Conservation (phyloP, 2,329 filamentous ascomycete genomes). For the Aspergillus sp. region DNA sequence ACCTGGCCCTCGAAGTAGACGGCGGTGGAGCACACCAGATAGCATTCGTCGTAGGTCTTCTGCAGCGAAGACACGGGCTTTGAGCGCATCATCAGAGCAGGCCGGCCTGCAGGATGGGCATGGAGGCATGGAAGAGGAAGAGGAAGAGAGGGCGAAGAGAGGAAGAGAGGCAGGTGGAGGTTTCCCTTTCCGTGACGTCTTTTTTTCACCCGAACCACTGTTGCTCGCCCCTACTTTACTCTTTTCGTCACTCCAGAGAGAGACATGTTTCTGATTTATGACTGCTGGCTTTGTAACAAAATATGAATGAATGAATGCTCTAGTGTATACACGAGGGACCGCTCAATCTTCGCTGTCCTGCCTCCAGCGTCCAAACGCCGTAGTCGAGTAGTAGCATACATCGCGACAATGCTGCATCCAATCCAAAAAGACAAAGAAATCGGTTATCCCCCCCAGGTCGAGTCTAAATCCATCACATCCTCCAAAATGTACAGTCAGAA, state of each 20-base stretch:
- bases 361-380: too few species aligned
- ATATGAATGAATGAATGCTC: too few species aligned
- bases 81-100: slow-evolving; percentile 39
- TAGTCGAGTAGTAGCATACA: too few species aligned
- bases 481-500: slow-evolving; percentile 6
- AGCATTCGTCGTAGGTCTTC: slow-evolving; percentile 96
- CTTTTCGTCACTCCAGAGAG: too few species aligned
- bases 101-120: slow-evolving; percentile 11
- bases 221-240: too few species aligned
- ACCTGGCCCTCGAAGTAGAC: slow-evolving; percentile 95
- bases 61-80: slow-evolving; percentile 67
- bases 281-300: too few species aligned
- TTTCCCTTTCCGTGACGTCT: not conserved
- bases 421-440: slow-evolving; percentile 5
- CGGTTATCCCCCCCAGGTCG: slow-evolving; percentile 3
- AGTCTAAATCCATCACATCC: not conserved
- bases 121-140: not conserved
- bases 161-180: slow-evolving; percentile 1
- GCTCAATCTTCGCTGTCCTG: too few species aligned
- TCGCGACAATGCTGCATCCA: slow-evolving; percentile 4
- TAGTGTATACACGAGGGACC: too few species aligned
- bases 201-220: too few species aligned
- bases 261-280: too few species aligned
- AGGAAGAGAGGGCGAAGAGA: slow-evolving; percentile 1
- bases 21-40: slow-evolving; percentile 86